phyloP scores from a whole-genome alignment of 2,329 filamentous ascomycete species.

The Clarireedia sp. region DNA sequence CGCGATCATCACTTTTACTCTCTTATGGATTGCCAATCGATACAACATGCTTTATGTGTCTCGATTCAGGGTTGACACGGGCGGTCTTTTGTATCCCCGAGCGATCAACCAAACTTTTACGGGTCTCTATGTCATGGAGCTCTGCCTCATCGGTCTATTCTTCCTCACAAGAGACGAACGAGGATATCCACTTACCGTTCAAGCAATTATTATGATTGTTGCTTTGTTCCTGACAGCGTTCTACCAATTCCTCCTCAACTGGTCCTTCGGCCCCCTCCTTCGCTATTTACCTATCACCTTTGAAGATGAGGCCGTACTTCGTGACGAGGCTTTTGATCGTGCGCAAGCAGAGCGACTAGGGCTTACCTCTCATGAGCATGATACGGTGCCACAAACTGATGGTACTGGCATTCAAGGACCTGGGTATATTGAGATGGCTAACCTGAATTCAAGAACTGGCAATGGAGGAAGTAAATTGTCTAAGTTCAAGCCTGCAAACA shows the following conservation, averaged over 20 bases:
- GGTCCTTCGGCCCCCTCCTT: conserved; percentile 76
- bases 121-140: conserved; percentile 88
- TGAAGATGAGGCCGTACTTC: conserved; percentile 87
- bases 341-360: conserved; percentile 66
- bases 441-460: conserved; percentile 32
- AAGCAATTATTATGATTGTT: conserved; percentile 80
- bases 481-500: conserved; percentile 25
- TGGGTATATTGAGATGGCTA: conserved; percentile 37
- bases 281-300: conserved; percentile 89
- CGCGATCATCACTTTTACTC: conserved; percentile 81
- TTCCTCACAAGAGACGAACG: conserved; percentile 61
- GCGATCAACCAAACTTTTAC: conserved; percentile 96
- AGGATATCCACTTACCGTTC: conserved; percentile 51
- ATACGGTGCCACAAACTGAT: conserved; percentile 14
- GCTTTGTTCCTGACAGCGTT: conserved; percentile 60
- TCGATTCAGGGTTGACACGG: conserved; percentile 82
- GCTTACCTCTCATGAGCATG: conserved; percentile 43
- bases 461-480: conserved; percentile 11
- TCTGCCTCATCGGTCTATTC: conserved; percentile 83
- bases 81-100: conserved; percentile 81
- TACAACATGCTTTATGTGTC: conserved; percentile 96
- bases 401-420: conserved; percentile 20
- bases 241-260: conserved; percentile 76
- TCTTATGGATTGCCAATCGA: conserved; percentile 93
- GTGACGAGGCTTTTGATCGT: conserved; percentile 80